phyloP scores from a whole-genome alignment of 139 green algal genomes.

The Bryopsis sp. region DNA sequence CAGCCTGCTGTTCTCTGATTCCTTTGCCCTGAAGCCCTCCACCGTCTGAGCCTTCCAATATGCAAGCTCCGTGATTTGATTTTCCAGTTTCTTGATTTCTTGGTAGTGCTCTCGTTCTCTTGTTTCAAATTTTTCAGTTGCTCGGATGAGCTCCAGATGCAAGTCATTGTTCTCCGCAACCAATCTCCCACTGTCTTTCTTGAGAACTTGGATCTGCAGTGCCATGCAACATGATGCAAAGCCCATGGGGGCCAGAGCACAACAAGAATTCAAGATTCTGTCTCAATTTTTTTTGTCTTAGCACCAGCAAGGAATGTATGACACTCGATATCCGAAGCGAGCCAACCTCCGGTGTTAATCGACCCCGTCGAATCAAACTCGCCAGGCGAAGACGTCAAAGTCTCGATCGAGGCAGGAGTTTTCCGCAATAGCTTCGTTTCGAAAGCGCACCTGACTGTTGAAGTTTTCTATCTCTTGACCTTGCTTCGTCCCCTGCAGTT shows the following conservation, averaged over 20 bases:
- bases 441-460: too few relatives aligned
- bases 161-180: slow-evolving; percentile 55
- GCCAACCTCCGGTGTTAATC: neutral
- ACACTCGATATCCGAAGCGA: neutral
- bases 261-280: too few relatives aligned
- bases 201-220: slow-evolving; percentile 47
- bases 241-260: too few relatives aligned
- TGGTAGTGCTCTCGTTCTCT: slow-evolving; percentile 28
- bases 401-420: too few relatives aligned
- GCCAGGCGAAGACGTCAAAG: too few relatives aligned
- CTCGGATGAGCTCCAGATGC: slow-evolving; percentile 50
- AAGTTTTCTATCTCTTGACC: slow-evolving; percentile 39
- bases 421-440: too few relatives aligned
- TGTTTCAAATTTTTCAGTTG: slow-evolving; percentile 37
- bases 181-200: slow-evolving; percentile 39
- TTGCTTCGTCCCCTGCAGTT: slow-evolving; percentile 39
- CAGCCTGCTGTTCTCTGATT: neutral
- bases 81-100: slow-evolving; percentile 25
- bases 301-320: neutral
- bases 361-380: too few relatives aligned
- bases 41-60: slow-evolving; percentile 20
- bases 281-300: too few relatives aligned
- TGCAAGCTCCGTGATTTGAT: slow-evolving; percentile 25
- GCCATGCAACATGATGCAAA: too few relatives aligned
- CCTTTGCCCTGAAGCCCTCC: slow-evolving; percentile 4